Evolutionary conservation across 352 stramenopile genomes (phyloP).

Genomic region (Stephanocyclus meneghinianus): DNA sequence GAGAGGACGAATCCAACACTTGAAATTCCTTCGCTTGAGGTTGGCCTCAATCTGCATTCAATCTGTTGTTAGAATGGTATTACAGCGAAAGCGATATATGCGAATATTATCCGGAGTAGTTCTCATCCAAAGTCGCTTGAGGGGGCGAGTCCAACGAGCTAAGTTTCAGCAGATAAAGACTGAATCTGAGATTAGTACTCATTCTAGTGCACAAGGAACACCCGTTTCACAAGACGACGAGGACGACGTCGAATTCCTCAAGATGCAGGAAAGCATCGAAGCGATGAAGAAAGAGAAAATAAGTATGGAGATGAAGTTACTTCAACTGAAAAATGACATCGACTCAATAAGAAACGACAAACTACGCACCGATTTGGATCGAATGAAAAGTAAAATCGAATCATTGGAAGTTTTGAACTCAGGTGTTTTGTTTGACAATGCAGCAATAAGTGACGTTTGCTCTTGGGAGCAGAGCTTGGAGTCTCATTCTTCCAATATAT

Average conservation of each 20-base stretch:
- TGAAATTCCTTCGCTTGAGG: background rate
- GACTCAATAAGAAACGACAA: background rate
- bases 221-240: background rate
- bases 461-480: background rate
- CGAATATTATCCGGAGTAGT: background rate
- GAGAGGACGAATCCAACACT: background rate
- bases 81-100: background rate
- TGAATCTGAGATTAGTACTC: background rate
- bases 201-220: background rate
- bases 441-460: background rate
- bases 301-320: constrained; percentile 2
- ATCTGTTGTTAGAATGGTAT: background rate
- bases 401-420: background rate
- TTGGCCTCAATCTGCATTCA: constrained; percentile 4
- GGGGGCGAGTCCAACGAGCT: background rate
- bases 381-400: background rate
- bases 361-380: background rate
- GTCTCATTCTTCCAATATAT: background rate
- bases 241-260: background rate
- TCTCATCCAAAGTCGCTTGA: constrained; percentile 2
- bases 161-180: background rate
- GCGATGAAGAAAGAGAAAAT: constrained; percentile 16
- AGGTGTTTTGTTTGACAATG: background rate
- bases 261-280: constrained; percentile 5
- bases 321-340: constrained; percentile 13